Conservation (phyloP, 2,329 filamentous ascomycete species). For the Sporothrix globosa region DNA sequence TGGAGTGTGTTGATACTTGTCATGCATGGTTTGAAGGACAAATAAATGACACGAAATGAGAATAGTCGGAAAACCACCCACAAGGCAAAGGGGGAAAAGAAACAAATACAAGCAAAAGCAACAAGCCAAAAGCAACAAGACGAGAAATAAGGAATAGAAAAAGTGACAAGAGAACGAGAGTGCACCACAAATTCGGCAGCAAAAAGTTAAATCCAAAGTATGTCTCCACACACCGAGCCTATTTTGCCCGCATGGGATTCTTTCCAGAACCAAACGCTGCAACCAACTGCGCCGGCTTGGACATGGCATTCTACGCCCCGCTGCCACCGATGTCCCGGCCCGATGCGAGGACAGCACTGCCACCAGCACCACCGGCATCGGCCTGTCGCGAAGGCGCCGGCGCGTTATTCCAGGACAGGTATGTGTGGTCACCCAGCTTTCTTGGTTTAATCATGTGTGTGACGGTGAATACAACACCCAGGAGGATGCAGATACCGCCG, state of each 20-base stretch:
- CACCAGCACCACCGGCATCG: conserved; percentile 37
- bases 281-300: neutral
- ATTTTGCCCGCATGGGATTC: neutral
- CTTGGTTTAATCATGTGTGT: conserved; percentile 92
- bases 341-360: conserved; percentile 50
- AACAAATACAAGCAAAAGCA: neutral
- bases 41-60: neutral
- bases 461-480: conserved; percentile 85
- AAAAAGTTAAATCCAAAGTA: neutral
- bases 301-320: conserved; percentile 40
- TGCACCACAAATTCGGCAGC: neutral
- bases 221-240: neutral
- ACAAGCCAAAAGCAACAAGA: conserved; percentile 11
- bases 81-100: conserved; percentile 18
- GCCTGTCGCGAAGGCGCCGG: conserved; percentile 50
- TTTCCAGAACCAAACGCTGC: neutral
- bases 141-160: neutral
- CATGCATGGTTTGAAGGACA: neutral
- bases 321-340: conserved; percentile 56
- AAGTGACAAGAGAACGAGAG: neutral
- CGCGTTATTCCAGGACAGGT: conserved; percentile 87
- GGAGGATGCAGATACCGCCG: conserved; percentile 85
- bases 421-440: conserved; percentile 97
- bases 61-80: neutral
- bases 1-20: neutral